phyloP scores from a whole-genome alignment of 768 basidiomycete genomes.

The Tylopilus rubrobrunneus region DNA sequence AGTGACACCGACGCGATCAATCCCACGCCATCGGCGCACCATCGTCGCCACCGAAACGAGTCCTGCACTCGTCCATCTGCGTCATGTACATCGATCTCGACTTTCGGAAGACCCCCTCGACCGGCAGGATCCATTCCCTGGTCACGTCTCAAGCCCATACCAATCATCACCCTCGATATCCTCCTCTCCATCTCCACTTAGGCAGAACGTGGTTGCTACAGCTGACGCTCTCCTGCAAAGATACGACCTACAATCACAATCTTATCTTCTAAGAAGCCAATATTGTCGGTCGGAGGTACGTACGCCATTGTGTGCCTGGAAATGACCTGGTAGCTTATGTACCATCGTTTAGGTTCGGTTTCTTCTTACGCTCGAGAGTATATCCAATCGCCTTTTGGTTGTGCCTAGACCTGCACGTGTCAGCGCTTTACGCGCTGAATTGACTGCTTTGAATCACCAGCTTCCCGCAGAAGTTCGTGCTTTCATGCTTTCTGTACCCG shows the following conservation, averaged over 20 bases:
- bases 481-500: not conserved
- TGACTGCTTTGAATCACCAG: conserved; percentile 93
- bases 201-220: conserved; percentile 40
- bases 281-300: conserved; percentile 84
- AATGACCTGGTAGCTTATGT: not conserved
- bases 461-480: conserved; percentile 84
- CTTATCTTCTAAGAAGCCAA: conserved; percentile 74
- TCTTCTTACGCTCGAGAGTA: conserved; percentile 82
- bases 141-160: conserved; percentile 43
- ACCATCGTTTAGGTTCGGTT: conserved; percentile 64
- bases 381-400: conserved; percentile 86
- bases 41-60: conserved; percentile 67
- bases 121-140: conserved; percentile 49
- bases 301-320: conserved; percentile 2
- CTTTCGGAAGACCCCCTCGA: conserved; percentile 74
- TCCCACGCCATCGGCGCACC: conserved; percentile 41
- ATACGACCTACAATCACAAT: conserved; percentile 66
- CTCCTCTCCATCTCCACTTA: conserved; percentile 41
- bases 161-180: conserved; percentile 73
- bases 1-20: conserved; percentile 10
- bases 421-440: conserved; percentile 92
- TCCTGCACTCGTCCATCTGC: conserved; percentile 64
- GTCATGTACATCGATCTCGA: conserved; percentile 47
- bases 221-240: conserved; percentile 59
- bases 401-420: conserved; percentile 93